Evolutionary conservation across 345 rosid species (phyloP).

Genomic region (Citrus sp.): DNA sequence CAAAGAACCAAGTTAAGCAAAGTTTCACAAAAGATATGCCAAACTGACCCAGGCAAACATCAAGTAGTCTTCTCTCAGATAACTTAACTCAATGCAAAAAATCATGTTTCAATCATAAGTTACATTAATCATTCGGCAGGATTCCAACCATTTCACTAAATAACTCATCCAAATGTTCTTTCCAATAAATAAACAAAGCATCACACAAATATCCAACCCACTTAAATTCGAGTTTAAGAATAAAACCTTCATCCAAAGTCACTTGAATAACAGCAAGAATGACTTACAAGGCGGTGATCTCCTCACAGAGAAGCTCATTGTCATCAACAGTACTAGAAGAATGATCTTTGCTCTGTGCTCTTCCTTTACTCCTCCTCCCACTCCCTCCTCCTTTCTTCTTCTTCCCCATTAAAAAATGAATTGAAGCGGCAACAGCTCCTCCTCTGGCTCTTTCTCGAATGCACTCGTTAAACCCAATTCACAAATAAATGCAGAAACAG

Average conservation of each 20-base stretch:
- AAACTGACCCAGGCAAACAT: not conserved
- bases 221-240: not conserved
- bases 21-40: not conserved
- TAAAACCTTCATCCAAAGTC: not conserved
- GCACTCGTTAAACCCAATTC: not conserved
- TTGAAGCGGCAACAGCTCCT: not conserved
- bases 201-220: not conserved
- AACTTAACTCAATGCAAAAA: not conserved
- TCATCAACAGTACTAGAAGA: constrained; percentile 45
- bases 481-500: not conserved
- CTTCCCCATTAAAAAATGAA: constrained; percentile 29
- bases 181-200: not conserved
- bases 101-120: not conserved
- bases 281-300: constrained; percentile 91
- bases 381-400: constrained; percentile 59
- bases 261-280: not conserved
- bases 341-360: constrained; percentile 63
- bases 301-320: constrained; percentile 83
- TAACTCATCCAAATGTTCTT: not conserved
- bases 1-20: not conserved
- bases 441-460: not conserved
- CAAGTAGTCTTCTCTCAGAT: not conserved
- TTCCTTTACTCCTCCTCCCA: constrained; percentile 61
- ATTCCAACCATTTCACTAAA: not conserved
- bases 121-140: not conserved